A percentile compares a stretch with the other conserved stretches of the same genome.
phyloP scores from a whole-genome alignment of 1,284 basidiomycete genomes.

The Cutaneotrichosporon sp. region DNA sequence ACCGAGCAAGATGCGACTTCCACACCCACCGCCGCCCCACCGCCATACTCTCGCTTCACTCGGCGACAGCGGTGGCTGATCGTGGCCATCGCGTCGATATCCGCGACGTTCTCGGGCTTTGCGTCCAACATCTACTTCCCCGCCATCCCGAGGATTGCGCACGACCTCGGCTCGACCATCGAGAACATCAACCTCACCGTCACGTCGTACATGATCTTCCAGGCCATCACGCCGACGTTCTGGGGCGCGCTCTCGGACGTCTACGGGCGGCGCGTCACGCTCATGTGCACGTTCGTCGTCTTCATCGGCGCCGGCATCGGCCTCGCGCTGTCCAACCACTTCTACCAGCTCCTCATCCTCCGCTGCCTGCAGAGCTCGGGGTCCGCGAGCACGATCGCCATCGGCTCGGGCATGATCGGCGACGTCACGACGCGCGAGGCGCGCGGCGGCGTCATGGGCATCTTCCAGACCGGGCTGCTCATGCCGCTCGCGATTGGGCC shows the following conservation, averaged over 20 bases:
- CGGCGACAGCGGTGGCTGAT: not conserved
- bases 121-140: not conserved
- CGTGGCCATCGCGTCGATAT: not conserved
- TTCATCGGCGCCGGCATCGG: not conserved
- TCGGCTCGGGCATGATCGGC: not conserved
- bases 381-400: not conserved
- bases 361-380: not conserved
- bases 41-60: not conserved
- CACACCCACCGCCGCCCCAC: too few species aligned
- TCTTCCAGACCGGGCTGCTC: not conserved
- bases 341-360: not conserved
- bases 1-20: too few species aligned
- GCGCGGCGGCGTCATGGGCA: not conserved
- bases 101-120: not conserved
- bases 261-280: constrained; percentile 23
- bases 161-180: not conserved
- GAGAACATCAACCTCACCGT: not conserved
- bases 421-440: not conserved
- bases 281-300: not conserved
- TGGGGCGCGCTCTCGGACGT: constrained; percentile 40
- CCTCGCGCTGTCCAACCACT: not conserved
- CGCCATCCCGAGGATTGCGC: not conserved
- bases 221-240: constrained; percentile 42
- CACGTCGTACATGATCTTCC: constrained; percentile 21
- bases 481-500: not conserved